A percentile compares a stretch with the other conserved stretches of the same genome.
Conservation (phyloP, 352 stramenopile genomes). For the Phytophthora nicotianae region DNA sequence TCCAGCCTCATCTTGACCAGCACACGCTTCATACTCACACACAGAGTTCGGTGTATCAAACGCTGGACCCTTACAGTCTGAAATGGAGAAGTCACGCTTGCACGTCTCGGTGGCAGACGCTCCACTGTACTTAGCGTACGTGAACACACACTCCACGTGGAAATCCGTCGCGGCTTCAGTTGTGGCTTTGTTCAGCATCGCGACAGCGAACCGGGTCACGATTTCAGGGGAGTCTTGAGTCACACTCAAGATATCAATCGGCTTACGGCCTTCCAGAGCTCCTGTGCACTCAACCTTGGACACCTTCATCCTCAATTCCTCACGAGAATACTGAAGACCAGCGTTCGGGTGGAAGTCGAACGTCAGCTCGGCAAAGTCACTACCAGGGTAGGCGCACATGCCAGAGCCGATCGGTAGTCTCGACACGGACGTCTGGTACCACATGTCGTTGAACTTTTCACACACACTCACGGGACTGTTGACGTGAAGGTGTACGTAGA, state of each 20-base stretch:
- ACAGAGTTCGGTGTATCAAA: constrained; percentile 49
- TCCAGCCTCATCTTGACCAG: constrained; percentile 32
- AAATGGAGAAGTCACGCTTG: constrained; percentile 49
- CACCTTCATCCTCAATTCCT: constrained; percentile 45
- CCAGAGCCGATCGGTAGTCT: constrained; percentile 32
- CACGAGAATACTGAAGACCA: constrained; percentile 43
- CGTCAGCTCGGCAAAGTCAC: constrained; percentile 69
- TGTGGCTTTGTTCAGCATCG: constrained; percentile 47
- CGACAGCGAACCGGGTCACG: constrained; percentile 58
- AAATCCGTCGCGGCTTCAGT: constrained; percentile 52
- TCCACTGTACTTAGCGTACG: constrained; percentile 45
- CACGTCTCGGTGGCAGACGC: constrained; percentile 38
- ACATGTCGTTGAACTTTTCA: constrained; percentile 66
- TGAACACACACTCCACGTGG: constrained; percentile 57
- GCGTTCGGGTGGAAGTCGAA: constrained; percentile 64
- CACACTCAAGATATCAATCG: constrained; percentile 43
- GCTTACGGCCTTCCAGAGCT: constrained; percentile 32
- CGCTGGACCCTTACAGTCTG: constrained; percentile 58
- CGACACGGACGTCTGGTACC: constrained; percentile 60
- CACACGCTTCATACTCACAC: constrained; percentile 50
- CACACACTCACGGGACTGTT: constrained; percentile 53
- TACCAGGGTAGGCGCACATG: constrained; percentile 61
- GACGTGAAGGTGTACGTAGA: constrained; percentile 58
- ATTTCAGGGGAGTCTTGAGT: constrained; percentile 42
- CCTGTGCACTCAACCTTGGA: constrained; percentile 50